These are phyloP conservation scores for Cryptosporidium viatorum DNA, from an alignment of 169 alveolate genomes.

Conservation along the genomic window DNA sequence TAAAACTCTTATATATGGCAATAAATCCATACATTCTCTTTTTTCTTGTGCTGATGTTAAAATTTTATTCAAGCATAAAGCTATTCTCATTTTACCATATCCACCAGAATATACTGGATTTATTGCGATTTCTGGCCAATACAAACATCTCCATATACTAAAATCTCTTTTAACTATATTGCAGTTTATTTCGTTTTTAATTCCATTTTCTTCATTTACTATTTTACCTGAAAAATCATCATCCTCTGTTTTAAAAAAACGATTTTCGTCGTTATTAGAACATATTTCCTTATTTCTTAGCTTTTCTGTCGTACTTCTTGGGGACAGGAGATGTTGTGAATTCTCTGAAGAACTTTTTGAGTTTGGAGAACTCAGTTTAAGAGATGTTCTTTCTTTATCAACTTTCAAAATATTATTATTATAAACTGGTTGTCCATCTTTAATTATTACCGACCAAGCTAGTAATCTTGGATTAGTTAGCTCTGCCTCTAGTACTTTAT, in stretches of 20 bases:
- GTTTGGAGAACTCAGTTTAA: neutral
- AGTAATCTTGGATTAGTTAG: conserved; percentile 45
- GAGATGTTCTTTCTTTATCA: neutral
- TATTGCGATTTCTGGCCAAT: conserved; percentile 53
- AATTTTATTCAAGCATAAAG: conserved; percentile 46
- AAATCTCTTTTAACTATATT: conserved; percentile 23
- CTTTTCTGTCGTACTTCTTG: neutral
- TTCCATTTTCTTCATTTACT: neutral
- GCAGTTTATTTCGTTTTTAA: neutral
- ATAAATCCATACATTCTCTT: conserved; percentile 9
- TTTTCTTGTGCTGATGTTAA: conserved; percentile 2
- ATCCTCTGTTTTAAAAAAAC: no score
- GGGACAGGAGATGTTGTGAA: neutral
- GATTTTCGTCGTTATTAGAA: neutral
- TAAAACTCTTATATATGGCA: conserved; percentile 43
- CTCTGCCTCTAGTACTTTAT: conserved; percentile 44
- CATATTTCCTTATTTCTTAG: neutral
- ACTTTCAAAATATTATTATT: neutral
- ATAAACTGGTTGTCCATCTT: conserved; percentile 33
- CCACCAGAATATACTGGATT: conserved; percentile 57
- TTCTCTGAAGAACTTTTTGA: neutral
- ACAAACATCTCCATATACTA: conserved; percentile 67
- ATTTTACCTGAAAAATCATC: neutral
- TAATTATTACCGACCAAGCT: conserved; percentile 60
- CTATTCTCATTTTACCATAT: conserved; percentile 59